phyloP scores from a whole-genome alignment of 495 filamentous ascomycete genomes.

The Podospora comata region DNA sequence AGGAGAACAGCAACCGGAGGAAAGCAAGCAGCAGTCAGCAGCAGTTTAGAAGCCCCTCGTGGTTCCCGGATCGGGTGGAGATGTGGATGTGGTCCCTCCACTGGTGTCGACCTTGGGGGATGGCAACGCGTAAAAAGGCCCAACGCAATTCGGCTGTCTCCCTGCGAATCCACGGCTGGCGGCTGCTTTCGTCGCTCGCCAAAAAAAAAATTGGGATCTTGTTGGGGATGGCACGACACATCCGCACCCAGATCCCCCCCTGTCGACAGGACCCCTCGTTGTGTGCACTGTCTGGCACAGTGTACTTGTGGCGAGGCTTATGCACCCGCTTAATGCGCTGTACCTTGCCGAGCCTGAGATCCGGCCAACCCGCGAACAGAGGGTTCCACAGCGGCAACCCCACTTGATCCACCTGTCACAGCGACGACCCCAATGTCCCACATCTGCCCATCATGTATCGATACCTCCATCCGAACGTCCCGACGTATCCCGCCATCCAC shows the following conservation, averaged over 20 bases:
- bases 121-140: slow-evolving; percentile 19
- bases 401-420: slow-evolving; percentile 30
- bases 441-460: slow-evolving; percentile 19
- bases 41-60: slow-evolving; percentile 2
- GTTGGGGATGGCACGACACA: slow-evolving; percentile 35
- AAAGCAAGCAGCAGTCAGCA: not conserved
- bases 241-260: slow-evolving; percentile 19
- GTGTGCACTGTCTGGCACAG: slow-evolving; percentile 13
- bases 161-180: slow-evolving; percentile 16
- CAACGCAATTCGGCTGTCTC: slow-evolving; percentile 28
- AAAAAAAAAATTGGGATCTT: slow-evolving; percentile 36
- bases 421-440: slow-evolving; percentile 4
- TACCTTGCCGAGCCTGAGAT: slow-evolving; percentile 15
- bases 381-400: slow-evolving; percentile 29
- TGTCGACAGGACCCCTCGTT: slow-evolving; percentile 12
- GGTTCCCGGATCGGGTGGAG: slow-evolving; percentile 4
- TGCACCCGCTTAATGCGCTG: slow-evolving; percentile 22
- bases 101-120: not conserved
- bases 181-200: slow-evolving; percentile 24
- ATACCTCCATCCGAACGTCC: slow-evolving; percentile 6
- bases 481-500: slow-evolving; percentile 1
- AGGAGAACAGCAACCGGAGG: slow-evolving; percentile 3
- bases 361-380: slow-evolving; percentile 22
- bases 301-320: slow-evolving; percentile 20
- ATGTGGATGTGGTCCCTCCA: no score